Conservation (phyloP, 2,329 filamentous ascomycete species). For the Penicillium sp. region DNA sequence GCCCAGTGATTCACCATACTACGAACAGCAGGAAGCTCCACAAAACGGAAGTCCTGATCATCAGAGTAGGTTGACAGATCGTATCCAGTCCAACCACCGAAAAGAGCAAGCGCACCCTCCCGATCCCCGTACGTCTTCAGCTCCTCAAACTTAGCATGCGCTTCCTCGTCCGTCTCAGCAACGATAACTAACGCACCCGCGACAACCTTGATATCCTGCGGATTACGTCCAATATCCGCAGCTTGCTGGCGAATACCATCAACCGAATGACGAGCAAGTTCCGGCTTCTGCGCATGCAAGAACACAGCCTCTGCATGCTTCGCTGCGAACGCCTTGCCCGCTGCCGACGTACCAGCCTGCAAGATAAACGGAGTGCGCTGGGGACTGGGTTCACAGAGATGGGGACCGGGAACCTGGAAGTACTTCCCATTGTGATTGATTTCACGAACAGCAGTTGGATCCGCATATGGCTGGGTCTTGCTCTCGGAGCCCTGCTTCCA, state of each 20-base stretch:
- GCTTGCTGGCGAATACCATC: constrained; percentile 43
- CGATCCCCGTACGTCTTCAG: constrained; percentile 44
- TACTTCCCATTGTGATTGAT: constrained; percentile 43
- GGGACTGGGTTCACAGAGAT: constrained; percentile 45
- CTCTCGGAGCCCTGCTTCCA: constrained; percentile 18
- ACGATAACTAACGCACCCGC: constrained; percentile 46
- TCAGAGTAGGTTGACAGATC: constrained; percentile 44
- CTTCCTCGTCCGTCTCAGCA: constrained; percentile 45
- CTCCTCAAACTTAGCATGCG: constrained; percentile 43
- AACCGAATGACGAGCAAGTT: constrained; percentile 42
- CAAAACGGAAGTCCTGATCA: constrained; percentile 47
- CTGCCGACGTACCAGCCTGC: constrained; percentile 48
- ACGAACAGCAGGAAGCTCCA: constrained; percentile 41
- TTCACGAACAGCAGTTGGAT: constrained; percentile 34
- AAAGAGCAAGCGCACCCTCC: constrained; percentile 46
- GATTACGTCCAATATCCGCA: constrained; percentile 38
- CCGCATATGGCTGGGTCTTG: constrained; percentile 28
- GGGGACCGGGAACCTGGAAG: constrained; percentile 45
- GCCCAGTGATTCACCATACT: constrained; percentile 48
- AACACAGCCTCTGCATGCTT: constrained; percentile 49
- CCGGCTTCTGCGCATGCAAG: constrained; percentile 44
- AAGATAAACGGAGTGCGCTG: constrained; percentile 50
- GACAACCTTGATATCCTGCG: constrained; percentile 44
- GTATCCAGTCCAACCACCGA: constrained; percentile 49
- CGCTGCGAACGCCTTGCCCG: constrained; percentile 47